These are phyloP conservation scores for Saturnispora kantuleensis DNA, from an alignment of 805 yeast genomes.

Conservation along the genomic window DNA sequence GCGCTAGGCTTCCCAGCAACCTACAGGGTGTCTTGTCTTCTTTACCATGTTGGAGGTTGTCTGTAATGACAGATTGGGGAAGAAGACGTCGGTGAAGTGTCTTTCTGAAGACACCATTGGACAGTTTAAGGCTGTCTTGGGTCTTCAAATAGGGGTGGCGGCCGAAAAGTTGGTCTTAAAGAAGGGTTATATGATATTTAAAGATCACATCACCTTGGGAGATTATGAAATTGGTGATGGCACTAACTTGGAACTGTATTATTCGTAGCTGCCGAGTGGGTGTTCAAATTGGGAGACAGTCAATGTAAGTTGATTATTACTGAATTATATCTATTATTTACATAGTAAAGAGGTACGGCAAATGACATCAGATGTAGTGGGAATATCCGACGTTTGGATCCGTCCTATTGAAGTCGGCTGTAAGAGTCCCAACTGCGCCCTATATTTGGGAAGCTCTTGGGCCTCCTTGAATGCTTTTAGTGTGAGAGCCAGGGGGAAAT, in stretches of 20 bases:
- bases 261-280: constrained; percentile 35
- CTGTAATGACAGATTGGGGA: constrained; percentile 77
- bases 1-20: too few species aligned
- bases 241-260: constrained; percentile 75
- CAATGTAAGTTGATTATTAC: too few species aligned
- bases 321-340: too few species aligned
- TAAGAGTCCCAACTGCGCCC: too few species aligned
- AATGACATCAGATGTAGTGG: too few species aligned
- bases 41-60: constrained; percentile 54
- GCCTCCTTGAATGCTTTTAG: too few species aligned
- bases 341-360: too few species aligned
- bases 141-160: constrained; percentile 73
- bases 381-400: too few species aligned
- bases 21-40: not conserved
- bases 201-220: constrained; percentile 85
- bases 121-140: constrained; percentile 77
- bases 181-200: constrained; percentile 75
- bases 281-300: too few species aligned
- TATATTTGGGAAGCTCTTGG: too few species aligned
- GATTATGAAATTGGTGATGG: constrained; percentile 94
- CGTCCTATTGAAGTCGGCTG: too few species aligned
- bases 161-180: constrained; percentile 60
- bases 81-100: constrained; percentile 81
- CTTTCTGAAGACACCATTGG: constrained; percentile 77
- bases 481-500: too few species aligned